phyloP scores from a whole-genome alignment of 352 stramenopile genomes.

The Globisporangium megalacanthum region DNA sequence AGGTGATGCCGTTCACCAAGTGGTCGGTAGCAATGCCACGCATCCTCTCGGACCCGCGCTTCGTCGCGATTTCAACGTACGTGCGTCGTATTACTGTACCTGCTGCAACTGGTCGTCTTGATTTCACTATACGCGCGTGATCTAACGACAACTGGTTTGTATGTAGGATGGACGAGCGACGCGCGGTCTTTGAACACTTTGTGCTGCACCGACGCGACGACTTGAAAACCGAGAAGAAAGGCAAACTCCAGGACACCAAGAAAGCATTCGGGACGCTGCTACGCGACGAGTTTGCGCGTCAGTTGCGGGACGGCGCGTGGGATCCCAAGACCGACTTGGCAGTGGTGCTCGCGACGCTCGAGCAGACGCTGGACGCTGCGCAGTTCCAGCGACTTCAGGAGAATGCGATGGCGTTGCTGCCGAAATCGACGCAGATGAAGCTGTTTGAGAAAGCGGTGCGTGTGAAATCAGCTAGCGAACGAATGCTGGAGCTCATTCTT shows the following conservation, averaged over 20 bases:
- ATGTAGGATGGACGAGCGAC: conserved; percentile 68
- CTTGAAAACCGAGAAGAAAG: conserved; percentile 72
- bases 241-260: conserved; percentile 59
- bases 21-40: conserved; percentile 76
- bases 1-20: conserved; percentile 80
- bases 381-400: conserved; percentile 33
- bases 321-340: conserved; percentile 42
- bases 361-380: conserved; percentile 25
- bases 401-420: conserved; percentile 29
- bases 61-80: conserved; percentile 58
- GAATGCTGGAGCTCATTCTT: not conserved
- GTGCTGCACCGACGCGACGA: conserved; percentile 67
- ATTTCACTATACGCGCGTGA: not conserved
- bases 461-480: not conserved
- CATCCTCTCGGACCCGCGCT: conserved; percentile 66
- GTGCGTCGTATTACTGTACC: not conserved
- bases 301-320: conserved; percentile 27
- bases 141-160: not conserved
- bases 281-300: conserved; percentile 30
- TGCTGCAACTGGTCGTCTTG: not conserved
- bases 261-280: conserved; percentile 42
- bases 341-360: conserved; percentile 50
- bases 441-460: conserved; percentile 38
- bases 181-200: conserved; percentile 78
- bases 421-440: conserved; percentile 46